Evolutionary conservation across 108 stramenopile species (phyloP), one percentile per base, ranked within the genome.

Genomic region (Skeletonema tropicum): DNA sequence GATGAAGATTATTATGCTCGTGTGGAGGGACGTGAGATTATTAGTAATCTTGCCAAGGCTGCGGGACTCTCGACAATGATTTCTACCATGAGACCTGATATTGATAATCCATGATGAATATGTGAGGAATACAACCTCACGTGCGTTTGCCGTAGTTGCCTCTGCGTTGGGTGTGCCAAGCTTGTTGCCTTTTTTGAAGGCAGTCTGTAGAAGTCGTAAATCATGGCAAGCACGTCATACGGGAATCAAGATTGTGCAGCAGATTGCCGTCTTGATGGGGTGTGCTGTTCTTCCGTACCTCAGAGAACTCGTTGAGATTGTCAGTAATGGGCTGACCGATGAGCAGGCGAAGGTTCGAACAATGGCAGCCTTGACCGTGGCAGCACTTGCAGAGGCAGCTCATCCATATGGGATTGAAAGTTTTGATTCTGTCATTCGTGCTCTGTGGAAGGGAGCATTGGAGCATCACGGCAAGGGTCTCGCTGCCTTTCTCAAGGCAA

Each of bases 1-100:
- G 99, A 99, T 85, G 97, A 97, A 79, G 99, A 99, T 83, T 99
- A 98, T 74, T 99, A 98, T 75, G 99, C 98, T 8, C 87, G 98
- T 19, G 97, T 98, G 0, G 98, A 99, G 87, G 99, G 97, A 7
- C 83, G 98, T 15, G 98, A 99, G 82, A 98, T 99, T 77, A 99
- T 99, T 66, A 97, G 97, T 64, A 99, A 99, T 80, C 75, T 99
- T 14, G 96, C 97, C 61, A 99, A 99, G 87, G 99, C 99, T 29
- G 99, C 99, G 15, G 99, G 99, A 17, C 80, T 99, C 3, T 94
- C 98, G n/a, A 97, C 98, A 23, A 99, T 99, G 99, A 98, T 99
- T 75, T 96, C 98, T 12, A 98, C 98, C 31, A 98, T 99, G 97
- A 87, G 99, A n/a, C 98, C 99, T 0, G 98, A 99, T 85, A 98